Conservation (phyloP, 1,284 basidiomycete species). For the Tylopilus microsporus region DNA sequence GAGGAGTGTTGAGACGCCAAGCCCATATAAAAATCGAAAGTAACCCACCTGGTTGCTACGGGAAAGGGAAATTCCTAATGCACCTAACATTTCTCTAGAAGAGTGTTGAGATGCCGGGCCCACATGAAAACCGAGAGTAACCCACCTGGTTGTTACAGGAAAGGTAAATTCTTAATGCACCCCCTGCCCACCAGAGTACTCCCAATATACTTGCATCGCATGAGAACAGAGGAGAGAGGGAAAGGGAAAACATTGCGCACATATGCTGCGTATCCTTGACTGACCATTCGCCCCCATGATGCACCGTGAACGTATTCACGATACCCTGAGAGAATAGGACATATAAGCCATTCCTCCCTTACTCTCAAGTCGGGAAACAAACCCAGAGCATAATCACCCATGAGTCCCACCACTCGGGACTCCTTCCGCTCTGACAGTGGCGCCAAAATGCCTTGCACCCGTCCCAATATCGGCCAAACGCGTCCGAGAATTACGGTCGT, state of each 20-base stretch:
- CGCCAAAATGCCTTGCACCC: constrained; percentile 80
- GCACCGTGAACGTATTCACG: constrained; percentile 94
- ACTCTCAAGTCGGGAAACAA: constrained; percentile 25
- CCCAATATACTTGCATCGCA: constrained; percentile 36
- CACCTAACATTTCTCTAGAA: constrained; percentile 73
- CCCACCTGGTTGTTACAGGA: constrained; percentile 72
- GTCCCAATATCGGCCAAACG: constrained; percentile 81
- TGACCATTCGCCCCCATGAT: constrained; percentile 76
- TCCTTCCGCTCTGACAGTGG: constrained; percentile 58
- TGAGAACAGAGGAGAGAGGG: neutral
- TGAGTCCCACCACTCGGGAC: constrained; percentile 90
- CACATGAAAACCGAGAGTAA: neutral
- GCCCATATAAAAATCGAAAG: neutral
- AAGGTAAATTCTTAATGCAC: constrained; percentile 85
- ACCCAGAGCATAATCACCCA: constrained; percentile 89
- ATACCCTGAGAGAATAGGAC: constrained; percentile 20
- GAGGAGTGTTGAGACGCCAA: neutral
- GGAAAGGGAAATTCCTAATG: constrained; percentile 82
- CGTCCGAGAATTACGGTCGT: constrained; percentile 81
- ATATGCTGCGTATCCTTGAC: constrained; percentile 96
- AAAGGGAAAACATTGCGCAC: constrained; percentile 39
- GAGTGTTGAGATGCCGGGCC: neutral
- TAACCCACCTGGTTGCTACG: constrained; percentile 65
- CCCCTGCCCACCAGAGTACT: constrained; percentile 82
- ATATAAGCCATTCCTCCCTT: neutral